A percentile compares a stretch with the other conserved stretches of the same genome.
Conservation (phyloP, 1,139 yeast genomes). For the Lodderomyces parapsilosis region DNA sequence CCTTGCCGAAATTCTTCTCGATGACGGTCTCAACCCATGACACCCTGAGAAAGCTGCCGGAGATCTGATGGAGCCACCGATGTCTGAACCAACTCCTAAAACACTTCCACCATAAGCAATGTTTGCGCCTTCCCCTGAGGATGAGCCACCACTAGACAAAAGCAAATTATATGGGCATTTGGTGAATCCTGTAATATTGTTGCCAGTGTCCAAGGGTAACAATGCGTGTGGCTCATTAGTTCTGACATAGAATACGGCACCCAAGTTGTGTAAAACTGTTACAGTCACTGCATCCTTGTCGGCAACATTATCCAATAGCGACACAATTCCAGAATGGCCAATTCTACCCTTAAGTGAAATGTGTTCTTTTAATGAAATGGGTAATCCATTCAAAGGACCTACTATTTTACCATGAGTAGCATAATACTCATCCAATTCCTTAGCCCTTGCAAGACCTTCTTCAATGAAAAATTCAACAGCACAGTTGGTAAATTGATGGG, state of each 20-base stretch:
- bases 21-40: slow-evolving; percentile 67
- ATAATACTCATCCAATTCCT: slow-evolving; percentile 27
- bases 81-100: slow-evolving; percentile 57
- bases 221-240: slow-evolving; percentile 38
- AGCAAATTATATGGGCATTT: slow-evolving; percentile 30
- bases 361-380: slow-evolving; percentile 51
- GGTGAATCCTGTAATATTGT: slow-evolving; percentile 35
- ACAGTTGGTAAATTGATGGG: slow-evolving; percentile 46
- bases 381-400: slow-evolving; percentile 41
- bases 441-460: slow-evolving; percentile 29
- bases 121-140: slow-evolving; percentile 41
- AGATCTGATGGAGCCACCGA: slow-evolving; percentile 57
- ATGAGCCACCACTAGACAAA: slow-evolving; percentile 36
- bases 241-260: slow-evolving; percentile 35
- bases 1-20: slow-evolving; percentile 52
- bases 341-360: slow-evolving; percentile 55
- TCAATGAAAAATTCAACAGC: slow-evolving; percentile 35
- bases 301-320: slow-evolving; percentile 49
- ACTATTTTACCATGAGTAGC: slow-evolving; percentile 21
- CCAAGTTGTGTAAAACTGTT: slow-evolving; percentile 23
- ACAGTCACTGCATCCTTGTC: slow-evolving; percentile 28
- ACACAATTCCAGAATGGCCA: slow-evolving; percentile 65
- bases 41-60: slow-evolving; percentile 53
- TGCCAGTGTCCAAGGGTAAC: slow-evolving; percentile 40
- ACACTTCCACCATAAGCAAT: slow-evolving; percentile 37